Evolutionary conservation across 257 asterid species (phyloP).

Genomic region (Forsythia viridissima): DNA sequence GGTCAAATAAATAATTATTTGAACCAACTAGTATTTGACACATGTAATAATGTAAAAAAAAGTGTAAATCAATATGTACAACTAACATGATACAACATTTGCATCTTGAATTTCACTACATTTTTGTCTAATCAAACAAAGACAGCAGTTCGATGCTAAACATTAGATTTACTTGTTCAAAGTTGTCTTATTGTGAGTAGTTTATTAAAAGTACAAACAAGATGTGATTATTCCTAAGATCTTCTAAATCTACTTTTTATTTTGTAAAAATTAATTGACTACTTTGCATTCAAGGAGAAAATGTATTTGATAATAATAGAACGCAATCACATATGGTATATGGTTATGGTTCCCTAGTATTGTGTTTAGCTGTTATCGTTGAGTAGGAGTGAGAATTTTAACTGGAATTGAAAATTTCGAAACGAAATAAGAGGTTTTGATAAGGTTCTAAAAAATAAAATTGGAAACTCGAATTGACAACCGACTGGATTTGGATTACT

Average conservation of each 20-base stretch:
- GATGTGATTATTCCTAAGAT: slow-evolving; percentile 9
- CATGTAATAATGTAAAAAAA: too few species aligned
- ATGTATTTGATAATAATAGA: not conserved
- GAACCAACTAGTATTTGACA: too few species aligned
- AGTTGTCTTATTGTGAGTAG: slow-evolving; percentile 14
- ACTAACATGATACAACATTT: not conserved
- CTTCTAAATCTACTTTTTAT: slow-evolving; percentile 14
- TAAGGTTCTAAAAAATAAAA: too few species aligned
- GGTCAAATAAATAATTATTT: too few species aligned
- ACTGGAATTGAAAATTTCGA: too few species aligned
- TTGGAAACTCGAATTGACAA: too few species aligned
- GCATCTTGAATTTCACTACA: slow-evolving; percentile 17
- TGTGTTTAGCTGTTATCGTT: too few species aligned
- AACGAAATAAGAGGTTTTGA: too few species aligned
- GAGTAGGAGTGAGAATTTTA: too few species aligned
- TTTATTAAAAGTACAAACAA: slow-evolving; percentile 1
- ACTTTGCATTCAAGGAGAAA: not conserved
- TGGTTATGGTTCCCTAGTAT: not conserved
- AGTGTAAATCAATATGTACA: too few species aligned
- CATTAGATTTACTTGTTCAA: slow-evolving; percentile 25
- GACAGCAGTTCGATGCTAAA: slow-evolving; percentile 29
- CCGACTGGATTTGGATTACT: rapidly evolving
- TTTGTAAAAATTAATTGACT: not conserved
- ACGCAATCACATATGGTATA: too few species aligned
- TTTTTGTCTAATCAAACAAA: slow-evolving; percentile 2